Conservation (phyloP, 352 stramenopile genomes). For the Pilasporangium apinafurcum region DNA sequence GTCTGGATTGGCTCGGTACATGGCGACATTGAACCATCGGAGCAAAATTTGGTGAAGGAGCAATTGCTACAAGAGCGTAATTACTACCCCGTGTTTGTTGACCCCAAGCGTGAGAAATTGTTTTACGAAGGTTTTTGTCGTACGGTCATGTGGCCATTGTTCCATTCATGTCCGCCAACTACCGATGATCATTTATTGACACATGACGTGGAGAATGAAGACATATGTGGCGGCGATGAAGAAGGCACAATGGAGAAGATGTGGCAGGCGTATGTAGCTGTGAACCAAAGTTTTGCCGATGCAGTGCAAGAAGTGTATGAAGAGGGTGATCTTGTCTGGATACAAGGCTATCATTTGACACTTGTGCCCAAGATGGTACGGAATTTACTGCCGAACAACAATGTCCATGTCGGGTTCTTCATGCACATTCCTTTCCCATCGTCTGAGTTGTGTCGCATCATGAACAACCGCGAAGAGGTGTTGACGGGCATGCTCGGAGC, state of each 20-base stretch:
- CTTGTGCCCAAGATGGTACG: slow-evolving; percentile 87
- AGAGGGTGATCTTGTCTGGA: slow-evolving; percentile 86
- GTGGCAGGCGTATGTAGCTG: slow-evolving; percentile 88
- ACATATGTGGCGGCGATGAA: slow-evolving; percentile 33
- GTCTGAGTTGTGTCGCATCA: slow-evolving; percentile 85
- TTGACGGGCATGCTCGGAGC: slow-evolving; percentile 83
- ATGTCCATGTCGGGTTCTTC: slow-evolving; percentile 83
- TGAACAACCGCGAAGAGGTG: slow-evolving; percentile 85
- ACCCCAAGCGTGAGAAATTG: slow-evolving; percentile 75
- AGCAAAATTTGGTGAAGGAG: slow-evolving; percentile 78
- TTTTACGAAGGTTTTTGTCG: slow-evolving; percentile 92
- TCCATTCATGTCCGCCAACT: slow-evolving; percentile 81
- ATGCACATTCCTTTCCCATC: slow-evolving; percentile 90
- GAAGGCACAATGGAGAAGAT: slow-evolving; percentile 75
- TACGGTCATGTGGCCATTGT: slow-evolving; percentile 88
- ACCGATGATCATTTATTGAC: slow-evolving; percentile 69
- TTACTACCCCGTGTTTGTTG: slow-evolving; percentile 88
- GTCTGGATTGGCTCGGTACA: slow-evolving; percentile 83
- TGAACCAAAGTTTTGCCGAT: slow-evolving; percentile 84
- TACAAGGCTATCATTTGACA: slow-evolving; percentile 89
- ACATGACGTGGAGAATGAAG: slow-evolving; percentile 43
- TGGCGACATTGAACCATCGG: slow-evolving; percentile 68
- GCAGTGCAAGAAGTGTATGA: slow-evolving; percentile 85
- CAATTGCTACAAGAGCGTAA: slow-evolving; percentile 88
- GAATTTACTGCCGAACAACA: slow-evolving; percentile 88